A percentile compares a stretch with the other conserved stretches of the same genome.
Evolutionary conservation across 2,329 filamentous ascomycete genomes (phyloP).

Genomic region (Pseudocercospora ulei): DNA sequence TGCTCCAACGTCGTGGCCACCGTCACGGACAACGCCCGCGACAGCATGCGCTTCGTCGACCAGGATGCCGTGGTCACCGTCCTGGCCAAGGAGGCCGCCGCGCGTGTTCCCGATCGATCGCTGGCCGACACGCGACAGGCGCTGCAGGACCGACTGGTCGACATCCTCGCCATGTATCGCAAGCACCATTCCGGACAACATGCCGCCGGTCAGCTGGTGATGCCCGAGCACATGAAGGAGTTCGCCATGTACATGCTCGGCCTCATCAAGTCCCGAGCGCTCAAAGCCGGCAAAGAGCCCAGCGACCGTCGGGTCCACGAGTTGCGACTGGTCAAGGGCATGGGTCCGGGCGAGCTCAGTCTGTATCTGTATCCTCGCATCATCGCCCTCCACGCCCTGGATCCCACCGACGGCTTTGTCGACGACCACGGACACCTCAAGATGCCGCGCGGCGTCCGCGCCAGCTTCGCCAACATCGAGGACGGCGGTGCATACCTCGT

Average conservation of each 20-base stretch:
- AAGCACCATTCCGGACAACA: slow-evolving; percentile 83
- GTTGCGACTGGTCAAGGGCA: slow-evolving; percentile 77
- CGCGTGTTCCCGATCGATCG: slow-evolving; percentile 61
- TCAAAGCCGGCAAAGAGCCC: slow-evolving; percentile 84
- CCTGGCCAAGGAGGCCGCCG: slow-evolving; percentile 84
- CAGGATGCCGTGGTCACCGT: slow-evolving; percentile 85
- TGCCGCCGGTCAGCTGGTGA: slow-evolving; percentile 82
- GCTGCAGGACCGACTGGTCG: slow-evolving; percentile 83
- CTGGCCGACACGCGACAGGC: slow-evolving; percentile 77
- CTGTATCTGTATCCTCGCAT: slow-evolving; percentile 93
- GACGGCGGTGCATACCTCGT: slow-evolving; percentile 89
- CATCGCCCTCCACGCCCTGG: slow-evolving; percentile 80
- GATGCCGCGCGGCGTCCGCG: slow-evolving; percentile 69
- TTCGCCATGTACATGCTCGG: slow-evolving; percentile 93
- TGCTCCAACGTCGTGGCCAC: slow-evolving; percentile 91
- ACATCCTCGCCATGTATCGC: slow-evolving; percentile 81
- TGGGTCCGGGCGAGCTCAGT: slow-evolving; percentile 75
- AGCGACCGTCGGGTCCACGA: slow-evolving; percentile 86
- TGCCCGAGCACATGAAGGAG: slow-evolving; percentile 93
- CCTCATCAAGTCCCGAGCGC: slow-evolving; percentile 78
- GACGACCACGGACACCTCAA: slow-evolving; percentile 80
- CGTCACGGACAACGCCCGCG: slow-evolving; percentile 73
- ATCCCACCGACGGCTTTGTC: slow-evolving; percentile 81
- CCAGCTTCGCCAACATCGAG: slow-evolving; percentile 79
- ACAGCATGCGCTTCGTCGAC: slow-evolving; percentile 84